A percentile compares a stretch with the other conserved stretches of the same genome.
Conservation (phyloP, 1,139 yeast genomes). For the Blastobotrys raffinosifermentans region DNA sequence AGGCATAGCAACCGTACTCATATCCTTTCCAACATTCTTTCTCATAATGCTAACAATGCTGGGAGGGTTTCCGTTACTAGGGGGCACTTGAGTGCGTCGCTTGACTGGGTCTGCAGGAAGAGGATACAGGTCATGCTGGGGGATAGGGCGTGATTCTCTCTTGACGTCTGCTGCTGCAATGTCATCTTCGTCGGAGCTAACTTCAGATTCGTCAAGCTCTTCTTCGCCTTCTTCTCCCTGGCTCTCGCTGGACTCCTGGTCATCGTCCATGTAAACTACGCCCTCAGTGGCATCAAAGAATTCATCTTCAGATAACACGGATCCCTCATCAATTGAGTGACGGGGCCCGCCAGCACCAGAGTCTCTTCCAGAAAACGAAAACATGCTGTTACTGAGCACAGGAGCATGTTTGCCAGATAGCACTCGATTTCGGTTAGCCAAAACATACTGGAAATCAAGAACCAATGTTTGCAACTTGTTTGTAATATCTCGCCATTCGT, state of each 20-base stretch:
- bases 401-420: neutral
- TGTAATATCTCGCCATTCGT: neutral
- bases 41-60: slow-evolving; percentile 72
- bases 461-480: neutral
- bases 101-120: slow-evolving; percentile 45
- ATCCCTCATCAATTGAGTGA: slow-evolving; percentile 5
- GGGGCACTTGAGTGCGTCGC: slow-evolving; percentile 47
- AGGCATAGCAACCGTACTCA: slow-evolving; percentile 86
- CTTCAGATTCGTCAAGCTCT: slow-evolving; percentile 16
- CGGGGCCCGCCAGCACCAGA: slow-evolving; percentile 1
- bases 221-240: slow-evolving; percentile 25
- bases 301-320: slow-evolving; percentile 41
- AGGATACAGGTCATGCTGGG: slow-evolving; percentile 46
- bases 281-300: slow-evolving; percentile 56
- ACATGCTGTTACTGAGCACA: too few relatives aligned
- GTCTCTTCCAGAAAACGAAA: too few relatives aligned
- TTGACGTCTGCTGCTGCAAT: neutral
- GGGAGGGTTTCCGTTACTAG: slow-evolving; percentile 48
- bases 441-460: slow-evolving; percentile 1
- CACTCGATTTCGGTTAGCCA: slow-evolving; percentile 2
- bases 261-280: slow-evolving; percentile 26
- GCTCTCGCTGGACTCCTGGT: too few relatives aligned
- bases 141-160: slow-evolving; percentile 5
- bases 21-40: slow-evolving; percentile 88
- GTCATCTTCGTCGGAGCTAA: slow-evolving; percentile 7